Conservation (phyloP, 2,329 filamentous ascomycete species). For the Ciborinia camelliae region DNA sequence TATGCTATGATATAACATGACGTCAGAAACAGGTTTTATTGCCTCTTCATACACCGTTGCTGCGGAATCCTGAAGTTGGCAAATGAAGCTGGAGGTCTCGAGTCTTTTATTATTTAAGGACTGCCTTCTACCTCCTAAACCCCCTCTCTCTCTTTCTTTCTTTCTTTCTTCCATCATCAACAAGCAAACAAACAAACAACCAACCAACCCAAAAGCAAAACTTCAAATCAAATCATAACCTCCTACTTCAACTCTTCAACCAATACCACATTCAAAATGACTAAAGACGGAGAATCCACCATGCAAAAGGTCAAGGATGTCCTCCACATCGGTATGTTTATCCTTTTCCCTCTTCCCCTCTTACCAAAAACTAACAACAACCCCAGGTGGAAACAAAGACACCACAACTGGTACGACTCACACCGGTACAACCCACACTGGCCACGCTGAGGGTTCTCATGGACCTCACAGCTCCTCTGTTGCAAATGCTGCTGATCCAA, state of each 20-base stretch:
- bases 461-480: constrained; percentile 4
- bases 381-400: background rate
- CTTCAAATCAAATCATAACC: background rate
- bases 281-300: constrained; percentile 35
- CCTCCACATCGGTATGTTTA: constrained; percentile 31
- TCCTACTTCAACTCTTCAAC: constrained; percentile 4
- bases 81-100: background rate
- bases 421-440: constrained; percentile 10
- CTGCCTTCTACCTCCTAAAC: background rate
- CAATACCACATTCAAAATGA: constrained; percentile 39
- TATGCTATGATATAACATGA: no score
- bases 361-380: background rate
- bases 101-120: constrained; percentile 1
- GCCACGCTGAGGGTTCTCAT: background rate
- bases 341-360: background rate
- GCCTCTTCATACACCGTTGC: background rate
- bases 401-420: constrained; percentile 16
- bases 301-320: constrained; percentile 49
- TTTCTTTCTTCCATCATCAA: constrained; percentile 3
- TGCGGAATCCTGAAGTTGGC: background rate
- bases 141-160: background rate
- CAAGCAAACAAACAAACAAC: background rate
- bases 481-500: constrained; percentile 46
- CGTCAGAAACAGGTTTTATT: constrained; percentile 12
- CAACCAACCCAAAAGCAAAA: background rate